Conservation (phyloP, 805 yeast species). For the Yamadazyma endophytica region DNA sequence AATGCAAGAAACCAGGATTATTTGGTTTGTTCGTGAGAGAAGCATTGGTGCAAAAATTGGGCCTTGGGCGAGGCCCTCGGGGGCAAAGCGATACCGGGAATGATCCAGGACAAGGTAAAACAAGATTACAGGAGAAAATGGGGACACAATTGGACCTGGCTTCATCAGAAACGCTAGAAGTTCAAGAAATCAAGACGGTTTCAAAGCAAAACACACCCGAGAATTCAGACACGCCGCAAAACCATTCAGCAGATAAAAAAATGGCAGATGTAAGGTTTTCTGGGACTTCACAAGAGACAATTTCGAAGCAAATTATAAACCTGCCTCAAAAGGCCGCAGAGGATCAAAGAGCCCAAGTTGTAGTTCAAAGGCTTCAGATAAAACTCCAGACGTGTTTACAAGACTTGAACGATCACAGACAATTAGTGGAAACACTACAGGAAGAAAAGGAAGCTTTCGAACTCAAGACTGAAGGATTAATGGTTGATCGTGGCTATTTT, state of each 20-base stretch:
- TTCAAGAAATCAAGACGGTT: no score
- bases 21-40: constrained; percentile 46
- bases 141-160: no score
- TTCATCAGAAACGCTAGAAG: no score
- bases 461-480: constrained; percentile 21
- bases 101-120: not conserved
- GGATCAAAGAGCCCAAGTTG: constrained; percentile 3
- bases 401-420: constrained; percentile 19
- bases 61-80: not conserved
- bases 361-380: constrained; percentile 39
- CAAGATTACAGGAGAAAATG: no score
- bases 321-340: constrained; percentile 1
- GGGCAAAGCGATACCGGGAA: not conserved
- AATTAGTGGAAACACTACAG: constrained; percentile 14
- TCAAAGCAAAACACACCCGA: no score
- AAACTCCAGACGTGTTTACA: constrained; percentile 36
- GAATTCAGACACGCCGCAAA: no score
- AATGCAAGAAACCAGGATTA: constrained; percentile 23
- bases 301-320: no score
- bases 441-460: constrained; percentile 2
- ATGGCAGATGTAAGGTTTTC: no score
- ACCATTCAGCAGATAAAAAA: no score
- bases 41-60: constrained; percentile 2
- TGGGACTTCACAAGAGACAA: no score
- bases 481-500: constrained; percentile 44